These are phyloP conservation scores for Senna tora DNA, from an alignment of 306 rosid genomes.

Conservation along the genomic window DNA sequence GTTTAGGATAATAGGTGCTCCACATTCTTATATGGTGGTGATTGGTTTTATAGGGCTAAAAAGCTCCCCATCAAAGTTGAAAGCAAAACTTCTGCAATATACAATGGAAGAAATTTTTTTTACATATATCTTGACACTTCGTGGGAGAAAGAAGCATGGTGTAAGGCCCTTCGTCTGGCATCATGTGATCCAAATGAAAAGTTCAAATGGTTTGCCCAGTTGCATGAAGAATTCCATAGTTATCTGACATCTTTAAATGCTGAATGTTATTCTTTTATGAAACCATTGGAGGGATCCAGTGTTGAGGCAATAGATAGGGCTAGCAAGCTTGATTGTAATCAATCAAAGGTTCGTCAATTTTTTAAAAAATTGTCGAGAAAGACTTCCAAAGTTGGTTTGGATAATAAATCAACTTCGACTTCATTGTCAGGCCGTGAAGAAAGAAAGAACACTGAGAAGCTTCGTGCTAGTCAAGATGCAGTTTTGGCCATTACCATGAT, in stretches of 20 bases:
- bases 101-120: slow-evolving; percentile 63
- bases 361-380: slow-evolving; percentile 71
- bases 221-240: slow-evolving; percentile 72
- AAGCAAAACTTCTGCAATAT: slow-evolving; percentile 59
- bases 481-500: slow-evolving; percentile 43
- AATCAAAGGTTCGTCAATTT: slow-evolving; percentile 77
- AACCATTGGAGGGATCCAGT: slow-evolving; percentile 62
- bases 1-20: slow-evolving; percentile 30
- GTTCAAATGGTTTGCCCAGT: slow-evolving; percentile 58
- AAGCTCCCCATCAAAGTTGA: slow-evolving; percentile 89
- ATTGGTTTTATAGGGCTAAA: slow-evolving; percentile 73
- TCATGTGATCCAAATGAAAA: slow-evolving; percentile 63
- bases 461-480: slow-evolving; percentile 55
- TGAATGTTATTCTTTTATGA: slow-evolving; percentile 68
- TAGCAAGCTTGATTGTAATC: slow-evolving; percentile 57
- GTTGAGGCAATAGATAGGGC: slow-evolving; percentile 62
- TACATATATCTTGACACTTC: slow-evolving; percentile 87
- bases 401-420: slow-evolving; percentile 55
- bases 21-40: slow-evolving; percentile 39
- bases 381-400: slow-evolving; percentile 64
- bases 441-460: slow-evolving; percentile 56
- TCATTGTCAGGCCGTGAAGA: slow-evolving; percentile 59
- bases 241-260: slow-evolving; percentile 71
- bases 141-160: slow-evolving; percentile 98
- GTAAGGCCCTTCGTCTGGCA: slow-evolving; percentile 90